These are phyloP conservation scores for Lachancea lanzarotensis DNA, from an alignment of 805 yeast species.

Conservation along the genomic window DNA sequence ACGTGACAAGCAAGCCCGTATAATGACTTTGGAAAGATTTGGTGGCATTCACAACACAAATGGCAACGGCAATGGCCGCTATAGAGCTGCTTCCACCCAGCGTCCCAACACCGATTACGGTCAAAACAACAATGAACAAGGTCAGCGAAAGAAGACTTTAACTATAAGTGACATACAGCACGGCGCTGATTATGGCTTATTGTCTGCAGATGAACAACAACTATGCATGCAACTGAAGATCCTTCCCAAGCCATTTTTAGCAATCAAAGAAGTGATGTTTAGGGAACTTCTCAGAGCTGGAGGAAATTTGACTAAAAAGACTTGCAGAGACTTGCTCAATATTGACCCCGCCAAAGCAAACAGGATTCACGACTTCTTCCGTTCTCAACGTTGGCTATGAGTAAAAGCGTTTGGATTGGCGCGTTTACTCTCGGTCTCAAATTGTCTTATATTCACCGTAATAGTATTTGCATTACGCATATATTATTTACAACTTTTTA, in stretches of 20 bases:
- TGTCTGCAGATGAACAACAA: conserved; percentile 82
- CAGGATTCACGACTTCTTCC: conserved; percentile 86
- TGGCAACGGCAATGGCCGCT: conserved; percentile 20
- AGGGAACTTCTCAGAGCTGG: conserved; percentile 81
- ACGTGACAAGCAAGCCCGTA: conserved; percentile 71
- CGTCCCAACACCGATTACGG: conserved; percentile 24
- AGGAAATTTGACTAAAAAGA: conserved; percentile 74
- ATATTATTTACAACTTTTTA: conserved; percentile 22
- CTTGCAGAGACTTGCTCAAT: conserved; percentile 76
- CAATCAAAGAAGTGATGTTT: conserved; percentile 83
- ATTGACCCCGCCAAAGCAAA: conserved; percentile 84
- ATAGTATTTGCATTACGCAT: background rate
- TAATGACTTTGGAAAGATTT: conserved; percentile 53
- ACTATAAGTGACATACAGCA: conserved; percentile 64
- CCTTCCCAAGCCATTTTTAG: conserved; percentile 88
- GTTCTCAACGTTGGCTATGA: conserved; percentile 79
- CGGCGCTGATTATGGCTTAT: conserved; percentile 73
- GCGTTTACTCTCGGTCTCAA: background rate
- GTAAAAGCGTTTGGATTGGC: background rate
- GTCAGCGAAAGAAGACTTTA: conserved; percentile 36
- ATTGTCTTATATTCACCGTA: background rate
- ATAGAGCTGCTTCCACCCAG: conserved; percentile 26
- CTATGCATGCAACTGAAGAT: conserved; percentile 79
- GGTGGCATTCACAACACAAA: conserved; percentile 28
- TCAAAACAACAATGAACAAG: conserved; percentile 23